phyloP scores from a whole-genome alignment of 2,329 filamentous ascomycete species.

The Cryoendolithus antarcticus region DNA sequence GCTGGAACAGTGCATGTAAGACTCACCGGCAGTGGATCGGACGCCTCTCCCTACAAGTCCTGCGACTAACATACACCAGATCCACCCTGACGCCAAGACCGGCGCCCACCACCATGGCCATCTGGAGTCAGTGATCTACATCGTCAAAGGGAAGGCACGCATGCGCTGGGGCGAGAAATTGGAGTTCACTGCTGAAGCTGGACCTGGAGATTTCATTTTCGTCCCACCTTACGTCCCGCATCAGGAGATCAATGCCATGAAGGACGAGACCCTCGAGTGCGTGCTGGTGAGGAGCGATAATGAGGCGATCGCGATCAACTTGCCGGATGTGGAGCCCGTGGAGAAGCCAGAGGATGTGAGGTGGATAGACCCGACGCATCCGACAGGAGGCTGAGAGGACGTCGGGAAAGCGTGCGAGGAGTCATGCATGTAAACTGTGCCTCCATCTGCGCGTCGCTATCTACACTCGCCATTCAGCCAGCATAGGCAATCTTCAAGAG shows the following conservation, averaged over 20 bases:
- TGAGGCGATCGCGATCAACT: slow-evolving; percentile 33
- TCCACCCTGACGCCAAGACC: slow-evolving; percentile 33
- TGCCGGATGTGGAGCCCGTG: slow-evolving; percentile 31
- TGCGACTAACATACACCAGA: slow-evolving; percentile 7
- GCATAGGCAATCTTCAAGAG: too few species aligned
- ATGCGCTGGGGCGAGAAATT: slow-evolving; percentile 36
- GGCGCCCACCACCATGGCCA: slow-evolving; percentile 35
- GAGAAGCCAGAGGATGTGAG: slow-evolving; percentile 32
- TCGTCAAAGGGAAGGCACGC: slow-evolving; percentile 31
- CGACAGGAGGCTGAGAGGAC: too few species aligned
- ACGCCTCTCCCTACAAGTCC: too few species aligned
- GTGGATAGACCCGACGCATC: slow-evolving; percentile 34
- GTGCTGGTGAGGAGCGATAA: slow-evolving; percentile 31
- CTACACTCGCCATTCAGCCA: too few species aligned
- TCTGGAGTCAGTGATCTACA: slow-evolving; percentile 35
- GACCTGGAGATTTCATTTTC: slow-evolving; percentile 36
- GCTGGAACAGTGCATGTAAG: slow-evolving; percentile 29
- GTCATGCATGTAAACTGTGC: too few species aligned
- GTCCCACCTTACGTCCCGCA: slow-evolving; percentile 35
- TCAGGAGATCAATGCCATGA: slow-evolving; percentile 34
- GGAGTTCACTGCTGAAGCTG: slow-evolving; percentile 34
- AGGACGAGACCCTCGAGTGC: slow-evolving; percentile 32
- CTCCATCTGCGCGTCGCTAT: too few species aligned
- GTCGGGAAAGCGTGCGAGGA: too few species aligned
- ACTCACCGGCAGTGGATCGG: background rate